Evolutionary conservation across 2,329 filamentous ascomycete genomes (phyloP).

Genomic region (Penicillium sumatraense): DNA sequence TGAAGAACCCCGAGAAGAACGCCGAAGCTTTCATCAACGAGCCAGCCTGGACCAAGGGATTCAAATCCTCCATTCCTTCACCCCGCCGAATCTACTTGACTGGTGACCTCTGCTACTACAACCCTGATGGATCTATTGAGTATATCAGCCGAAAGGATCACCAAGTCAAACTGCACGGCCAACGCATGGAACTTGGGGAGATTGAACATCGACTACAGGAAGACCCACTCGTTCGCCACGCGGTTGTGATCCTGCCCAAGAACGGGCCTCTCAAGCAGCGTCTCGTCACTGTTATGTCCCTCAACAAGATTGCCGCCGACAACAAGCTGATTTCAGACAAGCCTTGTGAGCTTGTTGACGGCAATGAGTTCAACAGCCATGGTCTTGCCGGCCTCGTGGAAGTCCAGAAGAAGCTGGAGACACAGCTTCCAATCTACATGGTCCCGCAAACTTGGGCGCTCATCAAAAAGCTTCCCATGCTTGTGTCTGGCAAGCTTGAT

Average conservation of each 20-base stretch:
- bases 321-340: slow-evolving; percentile 34
- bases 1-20: slow-evolving; percentile 44
- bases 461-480: slow-evolving; percentile 45
- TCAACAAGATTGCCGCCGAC: slow-evolving; percentile 32
- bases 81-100: slow-evolving; percentile 34
- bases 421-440: slow-evolving; percentile 52
- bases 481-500: slow-evolving; percentile 44
- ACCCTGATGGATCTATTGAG: slow-evolving; percentile 38
- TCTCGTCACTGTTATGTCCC: slow-evolving; percentile 51
- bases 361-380: slow-evolving; percentile 23
- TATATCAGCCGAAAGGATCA: slow-evolving; percentile 65
- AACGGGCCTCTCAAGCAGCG: slow-evolving; percentile 47
- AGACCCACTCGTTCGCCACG: slow-evolving; percentile 41
- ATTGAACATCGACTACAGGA: slow-evolving; percentile 46
- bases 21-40: slow-evolving; percentile 33
- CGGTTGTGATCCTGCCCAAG: slow-evolving; percentile 50
- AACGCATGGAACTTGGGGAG: slow-evolving; percentile 64
- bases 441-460: slow-evolving; percentile 48
- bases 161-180: slow-evolving; percentile 69
- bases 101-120: slow-evolving; percentile 39
- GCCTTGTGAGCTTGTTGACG: slow-evolving; percentile 37
- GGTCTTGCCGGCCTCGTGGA: slow-evolving; percentile 36
- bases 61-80: slow-evolving; percentile 11
- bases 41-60: slow-evolving; percentile 31
- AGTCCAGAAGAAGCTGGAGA: slow-evolving; percentile 44